A percentile compares a stretch with the other conserved stretches of the same genome.
Conservation (phyloP, 805 yeast genomes). For the Maudiozyma saulgeensis region DNA sequence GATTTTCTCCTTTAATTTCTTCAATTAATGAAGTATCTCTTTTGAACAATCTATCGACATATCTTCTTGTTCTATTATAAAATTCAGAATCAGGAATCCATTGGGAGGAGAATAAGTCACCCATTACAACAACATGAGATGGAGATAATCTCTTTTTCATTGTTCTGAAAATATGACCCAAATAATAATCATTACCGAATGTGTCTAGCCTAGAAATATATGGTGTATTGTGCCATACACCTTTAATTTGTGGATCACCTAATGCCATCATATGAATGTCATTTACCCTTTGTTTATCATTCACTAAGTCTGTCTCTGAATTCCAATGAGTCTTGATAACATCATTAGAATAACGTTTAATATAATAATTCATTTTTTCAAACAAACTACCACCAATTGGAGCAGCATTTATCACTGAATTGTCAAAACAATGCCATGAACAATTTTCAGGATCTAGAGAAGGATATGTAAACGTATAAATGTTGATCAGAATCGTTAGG, state of each 20-base stretch:
- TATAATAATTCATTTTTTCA: conserved; percentile 20
- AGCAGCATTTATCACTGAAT: background rate
- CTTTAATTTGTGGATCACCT: conserved; percentile 97
- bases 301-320: conserved; percentile 2
- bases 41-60: conserved; percentile 58
- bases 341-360: conserved; percentile 23
- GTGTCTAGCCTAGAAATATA: conserved; percentile 71
- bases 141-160: conserved; percentile 63
- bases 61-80: conserved; percentile 67
- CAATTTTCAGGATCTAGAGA: conserved; percentile 46
- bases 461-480: conserved; percentile 70
- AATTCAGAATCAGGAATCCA: conserved; percentile 90
- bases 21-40: conserved; percentile 51
- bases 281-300: conserved; percentile 7
- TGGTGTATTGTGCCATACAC: conserved; percentile 64
- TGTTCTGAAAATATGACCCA: conserved; percentile 70
- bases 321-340: conserved; percentile 14
- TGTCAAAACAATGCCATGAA: conserved; percentile 41
- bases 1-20: conserved; percentile 31
- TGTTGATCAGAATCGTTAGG: conserved; percentile 41
- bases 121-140: conserved; percentile 78
- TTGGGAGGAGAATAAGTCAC: conserved; percentile 87
- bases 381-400: conserved; percentile 2
- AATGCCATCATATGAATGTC: conserved; percentile 66
- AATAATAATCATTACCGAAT: conserved; percentile 78